Base-by-base conservation (phyloP, 2,329 filamentous ascomycete genomes). In the Pezicula radicicola region DNA sequence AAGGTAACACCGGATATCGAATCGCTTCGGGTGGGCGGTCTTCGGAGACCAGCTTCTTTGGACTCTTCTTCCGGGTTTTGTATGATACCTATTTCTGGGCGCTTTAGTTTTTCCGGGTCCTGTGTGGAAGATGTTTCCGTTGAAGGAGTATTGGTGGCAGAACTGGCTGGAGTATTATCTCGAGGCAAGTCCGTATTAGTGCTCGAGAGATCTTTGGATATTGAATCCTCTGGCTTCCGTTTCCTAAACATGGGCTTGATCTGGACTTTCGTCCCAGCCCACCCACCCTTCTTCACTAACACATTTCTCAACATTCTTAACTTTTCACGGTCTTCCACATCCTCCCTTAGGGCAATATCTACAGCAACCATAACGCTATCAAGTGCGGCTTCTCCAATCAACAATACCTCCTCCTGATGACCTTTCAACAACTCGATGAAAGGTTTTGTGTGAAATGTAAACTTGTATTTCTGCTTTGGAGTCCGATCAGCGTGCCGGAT, bases 201-300 rank as follows among this genome's bases (percentile, higher is more conserved):
- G 12, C 60, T 28, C n/a, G 42, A 7, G 10, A 18, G 55, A 21
- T 56, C 46, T 13, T 55, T 43, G 12, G 52, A 46, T 52, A 57
- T 53, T 53, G 74, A 67, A 57, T 85, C 82, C 47, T 88, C 82
- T 3, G 84, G 81, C 64, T 85, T 90, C 64, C 91, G 86, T 73
- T 93, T 96, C 48, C 92, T 85, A 70, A 99, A 99, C 91, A 99
- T 96, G 9, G 94, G 94, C 70, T 99, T 99, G 68, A 99, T 97
- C 70, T 99, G 94, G 2, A 99, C 91, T 69, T 99, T 99, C 1
- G 94, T 99, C 0, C 94, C 94, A 4, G 91, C 87, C 88, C 93
- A 97, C 18, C 85, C 85, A 2, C 92, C 91, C 70, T 99, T 99
- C 72, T 94, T 95, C 40, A 90, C 85, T 6, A 99, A 75, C 6